Conservation (phyloP, 202 grass and related monocot species). For the Bolboschoenoplectus hybrid region DNA sequence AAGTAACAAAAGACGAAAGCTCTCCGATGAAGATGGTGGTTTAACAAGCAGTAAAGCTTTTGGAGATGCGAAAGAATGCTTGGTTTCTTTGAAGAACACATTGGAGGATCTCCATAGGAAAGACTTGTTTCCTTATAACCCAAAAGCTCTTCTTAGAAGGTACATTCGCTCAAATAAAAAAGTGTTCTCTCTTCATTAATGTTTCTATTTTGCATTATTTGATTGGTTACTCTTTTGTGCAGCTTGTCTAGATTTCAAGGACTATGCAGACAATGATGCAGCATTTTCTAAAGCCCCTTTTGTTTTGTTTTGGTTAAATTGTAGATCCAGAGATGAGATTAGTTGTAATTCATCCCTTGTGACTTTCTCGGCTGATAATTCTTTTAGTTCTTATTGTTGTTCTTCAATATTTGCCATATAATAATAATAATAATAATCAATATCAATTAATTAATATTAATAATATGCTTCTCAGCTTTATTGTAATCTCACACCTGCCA, state of each 20-base stretch:
- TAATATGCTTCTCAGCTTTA: not conserved
- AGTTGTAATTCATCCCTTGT: not conserved
- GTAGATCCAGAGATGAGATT: not conserved
- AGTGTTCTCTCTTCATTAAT: not conserved
- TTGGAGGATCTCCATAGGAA: conserved; percentile 76
- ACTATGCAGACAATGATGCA: conserved; percentile 48
- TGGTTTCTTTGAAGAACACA: conserved; percentile 78
- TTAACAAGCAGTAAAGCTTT: conserved; percentile 44
- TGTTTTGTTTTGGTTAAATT: not conserved
- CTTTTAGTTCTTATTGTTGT: not conserved
- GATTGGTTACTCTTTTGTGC: conserved; percentile 36
- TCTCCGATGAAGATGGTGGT: conserved; percentile 43
- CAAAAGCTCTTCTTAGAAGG: conserved; percentile 79
- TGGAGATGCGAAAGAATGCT: conserved; percentile 67
- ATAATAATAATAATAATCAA: not conserved
- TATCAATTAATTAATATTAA: no score
- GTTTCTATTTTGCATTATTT: conserved; percentile 17
- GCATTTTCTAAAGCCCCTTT: not conserved
- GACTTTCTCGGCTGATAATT: not conserved
- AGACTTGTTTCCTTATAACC: conserved; percentile 88
- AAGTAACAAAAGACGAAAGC: conserved; percentile 63
- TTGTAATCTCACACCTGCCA: not conserved
- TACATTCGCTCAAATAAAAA: conserved; percentile 33
- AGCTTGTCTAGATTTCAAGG: conserved; percentile 66
- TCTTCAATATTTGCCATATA: not conserved